Evolutionary conservation across 768 basidiomycete genomes (phyloP).

Genomic region (Pisolithus sp.): DNA sequence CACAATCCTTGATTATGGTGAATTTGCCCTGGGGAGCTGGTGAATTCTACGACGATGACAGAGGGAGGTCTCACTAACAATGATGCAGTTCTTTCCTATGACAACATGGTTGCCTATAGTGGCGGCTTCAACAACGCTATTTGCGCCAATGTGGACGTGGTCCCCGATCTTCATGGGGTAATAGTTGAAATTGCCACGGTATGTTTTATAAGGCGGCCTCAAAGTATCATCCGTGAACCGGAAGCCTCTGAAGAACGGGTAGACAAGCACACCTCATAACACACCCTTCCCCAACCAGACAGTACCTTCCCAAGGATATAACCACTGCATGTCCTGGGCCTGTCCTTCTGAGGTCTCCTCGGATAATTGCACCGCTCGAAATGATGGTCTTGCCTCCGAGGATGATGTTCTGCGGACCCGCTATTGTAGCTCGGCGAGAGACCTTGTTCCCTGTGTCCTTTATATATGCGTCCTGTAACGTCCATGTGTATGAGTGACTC

Average conservation of each 20-base stretch:
- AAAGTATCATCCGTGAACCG: not conserved
- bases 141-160: conserved; percentile 90
- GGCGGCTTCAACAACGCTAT: conserved; percentile 87
- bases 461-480: conserved; percentile 3
- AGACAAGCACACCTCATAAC: conserved; percentile 65
- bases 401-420: conserved; percentile 94
- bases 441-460: conserved; percentile 97
- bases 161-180: conserved; percentile 98
- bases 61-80: conserved; percentile 46
- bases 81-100: conserved; percentile 93
- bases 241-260: not conserved
- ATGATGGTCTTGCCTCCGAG: conserved; percentile 97
- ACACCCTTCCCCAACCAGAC: conserved; percentile 82
- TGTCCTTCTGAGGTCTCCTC: conserved; percentile 86
- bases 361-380: conserved; percentile 80
- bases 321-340: conserved; percentile 91
- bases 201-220: conserved; percentile 85
- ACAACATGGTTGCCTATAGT: conserved; percentile 91
- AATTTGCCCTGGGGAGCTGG: conserved; percentile 75
- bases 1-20: conserved; percentile 93
- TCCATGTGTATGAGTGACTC: not conserved
- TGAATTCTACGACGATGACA: conserved; percentile 1
- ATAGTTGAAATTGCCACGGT: conserved; percentile 89
- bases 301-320: conserved; percentile 90
- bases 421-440: conserved; percentile 83